A percentile compares a stretch with the other conserved stretches of the same genome.
Conservation (phyloP, 1,139 yeast genomes). For the Yarrowia galli region DNA sequence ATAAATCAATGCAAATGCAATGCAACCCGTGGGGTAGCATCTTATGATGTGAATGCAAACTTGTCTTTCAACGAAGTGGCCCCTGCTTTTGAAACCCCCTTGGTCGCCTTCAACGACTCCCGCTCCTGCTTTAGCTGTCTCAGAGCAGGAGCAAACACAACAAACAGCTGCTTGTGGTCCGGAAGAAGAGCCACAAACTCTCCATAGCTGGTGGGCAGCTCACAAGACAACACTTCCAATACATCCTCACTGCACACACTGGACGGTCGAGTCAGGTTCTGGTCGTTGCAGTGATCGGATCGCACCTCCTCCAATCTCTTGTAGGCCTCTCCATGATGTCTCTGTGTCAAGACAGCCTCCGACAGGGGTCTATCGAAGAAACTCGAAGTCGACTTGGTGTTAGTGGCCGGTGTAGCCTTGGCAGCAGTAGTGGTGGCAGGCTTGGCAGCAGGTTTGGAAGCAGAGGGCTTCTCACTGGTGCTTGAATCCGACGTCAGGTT, state of each 20-base stretch:
- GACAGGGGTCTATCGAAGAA: conserved; percentile 19
- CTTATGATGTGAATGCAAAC: not conserved
- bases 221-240: conserved; percentile 42
- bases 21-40: not conserved
- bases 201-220: conserved; percentile 39
- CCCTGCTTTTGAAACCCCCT: not conserved
- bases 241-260: conserved; percentile 43
- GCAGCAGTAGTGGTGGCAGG: not conserved
- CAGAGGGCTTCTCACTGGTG: not conserved
- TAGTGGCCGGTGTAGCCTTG: not conserved
- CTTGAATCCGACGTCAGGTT: conserved; percentile 10
- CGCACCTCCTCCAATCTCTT: conserved; percentile 41
- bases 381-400: conserved; percentile 17
- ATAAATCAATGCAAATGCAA: conserved; percentile 29
- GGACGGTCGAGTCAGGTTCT: conserved; percentile 25
- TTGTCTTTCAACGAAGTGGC: conserved; percentile 1
- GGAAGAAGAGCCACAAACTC: conserved; percentile 40
- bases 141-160: conserved; percentile 41
- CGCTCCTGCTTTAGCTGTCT: conserved; percentile 37
- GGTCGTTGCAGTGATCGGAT: conserved; percentile 38
- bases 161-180: conserved; percentile 40
- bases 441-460: not conserved
- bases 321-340: conserved; percentile 41
- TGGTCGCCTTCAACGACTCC: not conserved
- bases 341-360: conserved; percentile 1